phyloP scores from a whole-genome alignment of 1,139 yeast species.

The Debaryomyces fabryi region DNA sequence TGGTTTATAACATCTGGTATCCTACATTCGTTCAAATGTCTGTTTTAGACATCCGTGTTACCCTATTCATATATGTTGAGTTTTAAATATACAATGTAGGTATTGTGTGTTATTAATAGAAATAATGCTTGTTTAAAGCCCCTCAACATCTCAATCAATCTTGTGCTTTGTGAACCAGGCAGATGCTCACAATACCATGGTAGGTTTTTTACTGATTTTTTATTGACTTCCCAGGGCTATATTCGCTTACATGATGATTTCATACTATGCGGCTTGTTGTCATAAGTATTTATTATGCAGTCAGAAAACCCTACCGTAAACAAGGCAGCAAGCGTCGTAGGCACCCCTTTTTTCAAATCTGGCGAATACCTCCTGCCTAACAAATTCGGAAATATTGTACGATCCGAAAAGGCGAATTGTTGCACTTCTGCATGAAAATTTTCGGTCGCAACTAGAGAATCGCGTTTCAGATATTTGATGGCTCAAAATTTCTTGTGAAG shows the following conservation, averaged over 20 bases:
- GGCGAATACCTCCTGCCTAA: background rate
- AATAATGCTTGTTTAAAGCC: background rate
- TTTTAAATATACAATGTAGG: background rate
- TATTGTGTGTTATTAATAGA: background rate
- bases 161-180: background rate
- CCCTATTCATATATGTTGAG: background rate
- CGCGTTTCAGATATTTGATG: slow-evolving; percentile 1
- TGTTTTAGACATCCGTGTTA: background rate
- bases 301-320: background rate
- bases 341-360: background rate
- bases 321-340: background rate
- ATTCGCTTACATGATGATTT: background rate
- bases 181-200: background rate
- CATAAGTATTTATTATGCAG: background rate
- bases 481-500: slow-evolving; percentile 2
- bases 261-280: background rate
- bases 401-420: background rate
- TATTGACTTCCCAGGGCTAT: background rate
- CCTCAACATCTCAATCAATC: background rate
- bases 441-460: background rate
- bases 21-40: background rate
- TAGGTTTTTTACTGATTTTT: background rate
- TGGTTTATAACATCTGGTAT: background rate
- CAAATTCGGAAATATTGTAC: background rate
- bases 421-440: background rate